Base-by-base conservation (phyloP, 768 basidiomycete genomes). In the Tremella fuciformis region DNA sequence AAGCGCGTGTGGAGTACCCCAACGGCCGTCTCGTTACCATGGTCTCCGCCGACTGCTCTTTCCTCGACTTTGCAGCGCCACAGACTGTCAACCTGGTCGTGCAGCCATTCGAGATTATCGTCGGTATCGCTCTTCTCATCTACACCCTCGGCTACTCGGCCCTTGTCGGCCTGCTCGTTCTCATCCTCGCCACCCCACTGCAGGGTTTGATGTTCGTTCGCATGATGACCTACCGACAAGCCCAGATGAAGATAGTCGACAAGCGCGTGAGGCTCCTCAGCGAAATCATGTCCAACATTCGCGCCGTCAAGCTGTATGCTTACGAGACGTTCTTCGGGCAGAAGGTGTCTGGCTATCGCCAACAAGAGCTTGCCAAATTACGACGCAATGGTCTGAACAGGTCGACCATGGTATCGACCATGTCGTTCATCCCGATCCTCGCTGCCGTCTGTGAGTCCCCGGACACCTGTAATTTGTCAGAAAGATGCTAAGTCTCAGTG, bases 11-110 rank as follows among this genome's bases (percentile, higher is more conserved):
- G 25, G 79, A 83, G 41, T 84, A 86, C 66, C 83, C 80, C 22
- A 83, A 83, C 42, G 87, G 87, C 0, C 80, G 86, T 66, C 84
- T 87, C 51, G 86, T 83, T 8, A 88, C 86, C 0, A 83, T 88
- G 80, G 85, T 88, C 8, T 84, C 84, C 1, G 59, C 60, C 8
- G 69, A 70, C 47, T 56, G 59, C 19, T 60, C 59, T 18, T 65
- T 60, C 26, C 53, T 65, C 24, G 67, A 72, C 53, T 65, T 53
- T 51, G 58, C 65, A 7, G 57, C 56, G 21, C 60, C 63, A 1
- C n/a, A 50, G n/a, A 47, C 59, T 15, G 55, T 63, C 1, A 59
- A 65, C n/a, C 49, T 59, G 15, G 15, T 69, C 25, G 79, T 84
- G 16, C 77, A 83, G 13, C 85, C 86, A 0, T 82, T 87, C n/a